These are phyloP conservation scores for Huntiella savannae DNA, from an alignment of 2,329 filamentous ascomycete genomes.

Conservation along the genomic window DNA sequence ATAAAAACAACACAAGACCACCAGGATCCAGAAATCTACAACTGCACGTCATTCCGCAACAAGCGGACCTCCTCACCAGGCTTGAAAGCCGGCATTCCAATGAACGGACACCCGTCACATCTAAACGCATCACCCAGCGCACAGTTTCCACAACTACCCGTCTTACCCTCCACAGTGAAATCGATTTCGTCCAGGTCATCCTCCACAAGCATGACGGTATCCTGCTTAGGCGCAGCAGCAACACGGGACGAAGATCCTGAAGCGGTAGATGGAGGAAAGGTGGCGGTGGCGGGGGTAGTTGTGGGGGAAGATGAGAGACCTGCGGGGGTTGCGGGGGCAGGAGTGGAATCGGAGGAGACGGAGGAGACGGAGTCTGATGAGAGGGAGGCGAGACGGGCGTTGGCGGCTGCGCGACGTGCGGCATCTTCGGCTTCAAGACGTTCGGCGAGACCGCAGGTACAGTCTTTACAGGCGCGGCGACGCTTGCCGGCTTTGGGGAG, in stretches of 20 bases:
- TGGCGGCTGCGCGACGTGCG: constrained; percentile 47
- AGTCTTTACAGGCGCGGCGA: constrained; percentile 91
- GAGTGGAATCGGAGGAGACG: background rate
- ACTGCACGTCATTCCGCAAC: constrained; percentile 67
- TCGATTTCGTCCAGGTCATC: constrained; percentile 80
- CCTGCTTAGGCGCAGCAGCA: background rate
- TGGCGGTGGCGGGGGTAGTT: background rate
- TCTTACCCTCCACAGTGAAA: constrained; percentile 94
- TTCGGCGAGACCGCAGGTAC: constrained; percentile 80
- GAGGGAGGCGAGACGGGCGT: constrained; percentile 35
- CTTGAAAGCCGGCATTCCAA: constrained; percentile 89
- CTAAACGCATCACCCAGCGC: constrained; percentile 79
- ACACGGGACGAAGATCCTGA: background rate
- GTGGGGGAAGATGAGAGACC: background rate
- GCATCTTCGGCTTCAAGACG: constrained; percentile 72
- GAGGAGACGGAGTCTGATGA: constrained; percentile 17
- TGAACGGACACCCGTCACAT: constrained; percentile 58
- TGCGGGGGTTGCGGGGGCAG: background rate
- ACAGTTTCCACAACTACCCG: constrained; percentile 87
- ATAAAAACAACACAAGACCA: background rate
- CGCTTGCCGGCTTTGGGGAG: constrained; percentile 74
- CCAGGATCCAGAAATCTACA: constrained; percentile 27
- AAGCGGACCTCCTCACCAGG: constrained; percentile 85
- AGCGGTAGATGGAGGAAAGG: background rate
- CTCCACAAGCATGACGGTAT: constrained; percentile 39